Evolutionary conservation across 441 rosid species (phyloP), one percentile per base, ranked within the genome.

Genomic region (Eruca vesicaria): DNA sequence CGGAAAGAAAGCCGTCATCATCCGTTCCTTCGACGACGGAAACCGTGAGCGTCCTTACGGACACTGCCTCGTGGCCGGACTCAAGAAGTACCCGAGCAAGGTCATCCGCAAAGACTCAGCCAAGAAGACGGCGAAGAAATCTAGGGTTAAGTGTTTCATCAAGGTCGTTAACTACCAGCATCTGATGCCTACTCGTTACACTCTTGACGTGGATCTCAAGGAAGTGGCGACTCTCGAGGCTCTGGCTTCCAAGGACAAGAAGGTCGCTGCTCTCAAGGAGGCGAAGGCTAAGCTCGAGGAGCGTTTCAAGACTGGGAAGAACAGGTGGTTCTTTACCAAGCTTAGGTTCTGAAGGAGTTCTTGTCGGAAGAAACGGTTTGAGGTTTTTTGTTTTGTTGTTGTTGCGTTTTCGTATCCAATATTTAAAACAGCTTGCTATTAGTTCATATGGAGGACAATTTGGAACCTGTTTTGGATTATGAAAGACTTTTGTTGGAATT

Each of bases 61-160:
- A 9, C 93, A 89, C 81, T 84, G 88, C 56, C 78, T 89, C 67
- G 91, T 87, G 0, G 88, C 87, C 4, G 91, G 93, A 15, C 58
- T 89, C 0, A 79, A 80, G 33, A 89, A 89, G 78, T 87, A 87
- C 66, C 91, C 91, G 0, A 48, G 84, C 75, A 87, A 89, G 82
- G 90, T 89, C n/a, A 82, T 89, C 69, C 79, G 86, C 63, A 87
- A 81, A 66, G 94, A 87, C 55, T 89, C 89, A 0, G 84, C 85
- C 0, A 89, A 89, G 86, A 89, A 87, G 82, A 87, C 90, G 0
- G 89, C 91, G 1, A 89, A 89, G 84, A 87, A 89, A 50, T 89
- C 88, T 0, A 73, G 88, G 15, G 89, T 84, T 4, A 86, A 85
- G 63, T 83, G 87, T 35, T 88, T 88, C 81, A 35, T 86, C 53